phyloP scores from a whole-genome alignment of 2,329 filamentous ascomycete species.

The Talaromyces islandicus region DNA sequence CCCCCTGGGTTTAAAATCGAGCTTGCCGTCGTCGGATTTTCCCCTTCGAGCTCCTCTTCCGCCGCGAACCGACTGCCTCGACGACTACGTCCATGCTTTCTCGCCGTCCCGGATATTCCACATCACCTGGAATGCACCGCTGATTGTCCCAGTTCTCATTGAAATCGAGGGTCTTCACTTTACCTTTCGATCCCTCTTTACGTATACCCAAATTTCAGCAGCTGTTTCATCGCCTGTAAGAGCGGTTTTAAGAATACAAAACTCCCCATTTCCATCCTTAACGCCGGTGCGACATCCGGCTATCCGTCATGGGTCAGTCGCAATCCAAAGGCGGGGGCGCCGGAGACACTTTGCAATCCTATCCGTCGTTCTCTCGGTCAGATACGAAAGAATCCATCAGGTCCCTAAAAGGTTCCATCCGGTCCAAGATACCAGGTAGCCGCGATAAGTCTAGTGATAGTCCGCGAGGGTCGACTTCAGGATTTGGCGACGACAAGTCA shows the following conservation, averaged over 20 bases:
- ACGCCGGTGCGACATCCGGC: slow-evolving; percentile 13
- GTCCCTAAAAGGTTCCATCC: slow-evolving; percentile 72
- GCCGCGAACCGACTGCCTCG: neutral
- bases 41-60: neutral
- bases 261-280: neutral
- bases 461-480: slow-evolving; percentile 66
- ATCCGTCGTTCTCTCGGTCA: slow-evolving; percentile 84
- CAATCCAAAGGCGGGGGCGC: slow-evolving; percentile 48
- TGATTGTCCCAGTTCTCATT: neutral
- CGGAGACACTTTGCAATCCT: slow-evolving; percentile 66
- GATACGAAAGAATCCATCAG: slow-evolving; percentile 90
- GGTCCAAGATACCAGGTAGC: slow-evolving; percentile 77
- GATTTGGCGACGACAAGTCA: slow-evolving; percentile 54
- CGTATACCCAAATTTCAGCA: neutral
- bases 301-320: slow-evolving; percentile 44
- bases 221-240: neutral
- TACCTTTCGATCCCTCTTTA: neutral
- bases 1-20: neutral
- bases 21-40: neutral
- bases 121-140: neutral
- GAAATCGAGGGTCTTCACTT: neutral
- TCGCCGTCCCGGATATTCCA: neutral
- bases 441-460: slow-evolving; percentile 57
- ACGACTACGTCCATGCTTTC: neutral
- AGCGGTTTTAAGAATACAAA: neutral